phyloP scores from a whole-genome alignment of 306 rosid species.

The Benincasa hispida region DNA sequence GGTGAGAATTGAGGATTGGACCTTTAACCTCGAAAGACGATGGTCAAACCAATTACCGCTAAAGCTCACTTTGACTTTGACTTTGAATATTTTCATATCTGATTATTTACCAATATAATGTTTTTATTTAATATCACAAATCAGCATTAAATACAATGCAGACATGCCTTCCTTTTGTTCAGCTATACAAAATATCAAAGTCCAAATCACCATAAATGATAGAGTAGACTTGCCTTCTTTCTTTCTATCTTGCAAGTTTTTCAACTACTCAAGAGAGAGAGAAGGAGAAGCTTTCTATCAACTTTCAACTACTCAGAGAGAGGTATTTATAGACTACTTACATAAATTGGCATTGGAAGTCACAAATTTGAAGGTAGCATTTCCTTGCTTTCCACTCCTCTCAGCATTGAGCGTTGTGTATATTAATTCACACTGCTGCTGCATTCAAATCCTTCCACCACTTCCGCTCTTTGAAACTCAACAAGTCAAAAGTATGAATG shows the following conservation, averaged over 20 bases:
- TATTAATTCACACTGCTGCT: neutral
- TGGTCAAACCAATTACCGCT: too few relatives aligned
- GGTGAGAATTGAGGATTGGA: too few relatives aligned
- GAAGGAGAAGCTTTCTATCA: neutral
- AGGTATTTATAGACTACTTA: neutral
- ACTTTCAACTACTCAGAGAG: conserved; percentile 5
- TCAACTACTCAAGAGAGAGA: conserved; percentile 1
- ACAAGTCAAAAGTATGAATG: neutral
- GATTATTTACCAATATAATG: neutral
- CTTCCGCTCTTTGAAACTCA: neutral
- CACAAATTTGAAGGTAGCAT: neutral
- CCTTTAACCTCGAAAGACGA: too few relatives aligned
- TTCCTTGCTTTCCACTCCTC: neutral
- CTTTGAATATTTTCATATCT: neutral
- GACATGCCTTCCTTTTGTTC: too few relatives aligned
- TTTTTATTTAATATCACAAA: neutral
- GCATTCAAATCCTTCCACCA: neutral
- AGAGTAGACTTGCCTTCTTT: too few relatives aligned
- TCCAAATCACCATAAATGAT: too few relatives aligned
- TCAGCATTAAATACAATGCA: neutral
- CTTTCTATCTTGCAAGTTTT: neutral
- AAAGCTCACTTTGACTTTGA: too few relatives aligned
- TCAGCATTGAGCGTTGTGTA: neutral
- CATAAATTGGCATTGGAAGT: conserved; percentile 7
- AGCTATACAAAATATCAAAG: too few relatives aligned